A percentile compares a stretch with the other conserved stretches of the same genome.
Conservation (phyloP, 2,329 filamentous ascomycete genomes). For the Botrytis medusae region DNA sequence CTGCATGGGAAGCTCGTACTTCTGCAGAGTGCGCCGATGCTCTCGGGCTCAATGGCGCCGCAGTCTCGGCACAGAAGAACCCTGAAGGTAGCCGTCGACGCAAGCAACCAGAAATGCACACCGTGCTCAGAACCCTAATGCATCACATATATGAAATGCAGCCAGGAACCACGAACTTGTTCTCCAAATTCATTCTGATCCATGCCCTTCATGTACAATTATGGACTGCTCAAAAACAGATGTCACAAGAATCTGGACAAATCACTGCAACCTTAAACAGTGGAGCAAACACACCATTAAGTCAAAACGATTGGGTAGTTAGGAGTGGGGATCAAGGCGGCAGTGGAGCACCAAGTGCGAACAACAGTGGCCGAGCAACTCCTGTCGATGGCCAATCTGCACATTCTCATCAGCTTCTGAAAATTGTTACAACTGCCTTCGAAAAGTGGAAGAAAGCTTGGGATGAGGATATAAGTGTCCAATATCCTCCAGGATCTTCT, state of each 20-base stretch:
- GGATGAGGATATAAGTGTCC: conserved; percentile 67
- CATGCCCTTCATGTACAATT: conserved; percentile 67
- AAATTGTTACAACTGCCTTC: conserved; percentile 54
- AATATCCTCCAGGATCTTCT: conserved; percentile 60
- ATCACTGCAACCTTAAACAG: conserved; percentile 37
- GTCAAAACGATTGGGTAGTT: conserved; percentile 58
- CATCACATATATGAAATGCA: conserved; percentile 59
- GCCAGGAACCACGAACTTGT: conserved; percentile 66
- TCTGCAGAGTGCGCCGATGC: conserved; percentile 61
- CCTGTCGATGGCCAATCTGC: conserved; percentile 43
- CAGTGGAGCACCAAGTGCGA: conserved; percentile 47
- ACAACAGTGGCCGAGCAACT: conserved; percentile 48
- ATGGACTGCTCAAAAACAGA: conserved; percentile 49
- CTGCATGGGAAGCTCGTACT: conserved; percentile 67
- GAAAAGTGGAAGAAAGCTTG: conserved; percentile 72
- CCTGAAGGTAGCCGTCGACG: conserved; percentile 60
- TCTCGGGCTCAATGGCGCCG: conserved; percentile 60
- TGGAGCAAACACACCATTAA: conserved; percentile 55
- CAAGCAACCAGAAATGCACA: conserved; percentile 64
- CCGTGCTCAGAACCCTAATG: conserved; percentile 61
- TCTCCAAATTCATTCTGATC: conserved; percentile 72
- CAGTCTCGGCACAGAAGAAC: conserved; percentile 56
- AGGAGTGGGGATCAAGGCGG: conserved; percentile 44
- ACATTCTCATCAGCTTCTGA: conserved; percentile 49
- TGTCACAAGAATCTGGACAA: conserved; percentile 38